Evolutionary conservation across 202 grass and related monocot species (phyloP).

Genomic region (Panicum virgatum): DNA sequence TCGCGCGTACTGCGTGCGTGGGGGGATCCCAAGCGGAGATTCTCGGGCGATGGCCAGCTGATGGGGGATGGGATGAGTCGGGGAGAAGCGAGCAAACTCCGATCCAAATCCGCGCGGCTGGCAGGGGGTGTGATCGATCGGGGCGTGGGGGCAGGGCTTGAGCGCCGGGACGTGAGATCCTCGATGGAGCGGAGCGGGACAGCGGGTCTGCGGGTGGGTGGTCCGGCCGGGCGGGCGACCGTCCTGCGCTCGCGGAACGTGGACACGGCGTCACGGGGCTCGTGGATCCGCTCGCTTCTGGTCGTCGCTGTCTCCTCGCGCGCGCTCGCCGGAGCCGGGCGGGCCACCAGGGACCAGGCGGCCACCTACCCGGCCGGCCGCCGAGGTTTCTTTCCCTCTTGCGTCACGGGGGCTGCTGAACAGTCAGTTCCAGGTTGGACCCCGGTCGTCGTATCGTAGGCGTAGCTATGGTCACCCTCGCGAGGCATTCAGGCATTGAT

Average conservation of each 20-base stretch:
- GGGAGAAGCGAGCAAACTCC: too few species aligned
- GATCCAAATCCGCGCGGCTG: constrained; percentile 15
- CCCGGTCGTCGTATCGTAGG: too few species aligned
- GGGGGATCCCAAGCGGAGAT: background rate
- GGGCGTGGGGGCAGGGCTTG: too few species aligned
- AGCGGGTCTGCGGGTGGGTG: too few species aligned
- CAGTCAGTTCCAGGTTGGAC: background rate
- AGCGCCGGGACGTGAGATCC: background rate
- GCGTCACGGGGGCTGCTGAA: background rate
- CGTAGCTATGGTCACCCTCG: too few species aligned
- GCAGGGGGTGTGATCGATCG: too few species aligned
- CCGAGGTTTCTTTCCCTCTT: background rate
- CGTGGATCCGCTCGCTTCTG: background rate
- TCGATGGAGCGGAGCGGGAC: background rate
- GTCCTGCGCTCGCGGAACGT: background rate
- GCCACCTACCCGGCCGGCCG: background rate
- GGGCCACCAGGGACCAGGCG: background rate
- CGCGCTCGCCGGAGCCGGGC: background rate
- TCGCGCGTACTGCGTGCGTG: too few species aligned
- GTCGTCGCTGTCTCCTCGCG: background rate
- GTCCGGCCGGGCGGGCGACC: background rate
- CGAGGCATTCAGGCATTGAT: too few species aligned
- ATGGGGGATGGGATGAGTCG: too few species aligned
- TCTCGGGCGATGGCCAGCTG: too few species aligned
- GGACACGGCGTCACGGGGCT: background rate